Percentiles rank a stretch among this genome's conserved stretches.
These are phyloP conservation scores for Cryphonectria japonica DNA, from an alignment of 2,329 filamentous ascomycete genomes.

Conservation along the genomic window DNA sequence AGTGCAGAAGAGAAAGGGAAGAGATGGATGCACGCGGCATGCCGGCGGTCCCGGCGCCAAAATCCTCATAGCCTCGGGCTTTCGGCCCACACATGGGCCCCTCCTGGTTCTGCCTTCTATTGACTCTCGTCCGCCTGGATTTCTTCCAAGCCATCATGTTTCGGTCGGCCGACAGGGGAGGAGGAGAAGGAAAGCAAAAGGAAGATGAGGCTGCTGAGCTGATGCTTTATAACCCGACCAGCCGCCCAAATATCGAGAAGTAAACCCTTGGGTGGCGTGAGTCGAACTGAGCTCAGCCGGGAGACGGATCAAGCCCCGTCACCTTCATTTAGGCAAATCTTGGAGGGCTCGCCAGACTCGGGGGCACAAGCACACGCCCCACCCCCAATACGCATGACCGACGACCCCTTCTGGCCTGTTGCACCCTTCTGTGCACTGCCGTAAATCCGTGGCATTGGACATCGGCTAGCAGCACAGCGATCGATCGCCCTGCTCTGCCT, in stretches of 20 bases:
- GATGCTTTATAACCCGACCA: background rate
- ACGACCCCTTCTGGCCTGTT: background rate
- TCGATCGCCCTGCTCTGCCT: background rate
- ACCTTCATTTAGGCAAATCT: background rate
- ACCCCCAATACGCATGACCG: background rate
- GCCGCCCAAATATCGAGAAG: background rate
- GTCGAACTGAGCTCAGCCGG: slow-evolving; percentile 3
- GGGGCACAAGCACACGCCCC: background rate
- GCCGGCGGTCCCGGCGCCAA: slow-evolving; percentile 14
- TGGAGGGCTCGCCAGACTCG: slow-evolving; percentile 1
- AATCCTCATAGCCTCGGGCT: slow-evolving; percentile 10
- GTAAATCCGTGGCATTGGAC: background rate
- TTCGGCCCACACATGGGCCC: background rate
- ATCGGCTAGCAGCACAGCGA: background rate
- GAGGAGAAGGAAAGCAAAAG: background rate
- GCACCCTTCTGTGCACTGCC: background rate
- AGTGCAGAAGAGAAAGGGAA: background rate
- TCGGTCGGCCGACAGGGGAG: too few relatives aligned
- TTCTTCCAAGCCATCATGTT: background rate
- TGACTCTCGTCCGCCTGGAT: background rate
- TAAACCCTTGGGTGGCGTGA: background rate
- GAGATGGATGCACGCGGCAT: background rate
- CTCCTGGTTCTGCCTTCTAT: background rate
- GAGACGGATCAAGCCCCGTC: slow-evolving; percentile 6
- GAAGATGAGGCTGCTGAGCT: background rate